Conservation (phyloP, 2,329 filamentous ascomycete genomes). For the Fonsecaea monophora region DNA sequence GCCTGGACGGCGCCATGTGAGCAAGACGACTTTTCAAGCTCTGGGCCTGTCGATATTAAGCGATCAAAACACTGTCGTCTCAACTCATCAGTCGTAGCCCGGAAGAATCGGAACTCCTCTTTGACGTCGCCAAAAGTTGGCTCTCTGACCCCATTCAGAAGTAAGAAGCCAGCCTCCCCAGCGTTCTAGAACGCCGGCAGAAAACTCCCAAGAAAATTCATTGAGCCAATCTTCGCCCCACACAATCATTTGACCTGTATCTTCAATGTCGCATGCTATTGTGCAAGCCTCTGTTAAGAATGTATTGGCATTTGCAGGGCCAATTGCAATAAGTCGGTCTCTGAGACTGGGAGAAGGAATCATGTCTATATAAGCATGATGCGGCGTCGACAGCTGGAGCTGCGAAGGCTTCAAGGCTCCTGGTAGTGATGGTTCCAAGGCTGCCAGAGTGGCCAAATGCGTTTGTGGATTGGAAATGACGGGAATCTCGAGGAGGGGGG, state of each 20-base stretch:
- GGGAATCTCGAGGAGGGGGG: constrained; percentile 47
- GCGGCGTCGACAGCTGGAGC: constrained; percentile 49
- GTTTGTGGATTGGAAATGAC: constrained; percentile 45
- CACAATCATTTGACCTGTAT: constrained; percentile 50
- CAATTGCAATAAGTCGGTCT: constrained; percentile 48
- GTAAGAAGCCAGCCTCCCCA: constrained; percentile 52
- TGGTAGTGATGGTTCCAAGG: constrained; percentile 45
- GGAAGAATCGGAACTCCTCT: constrained; percentile 46
- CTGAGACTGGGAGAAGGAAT: constrained; percentile 51
- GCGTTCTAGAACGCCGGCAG: constrained; percentile 47
- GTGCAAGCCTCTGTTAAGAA: constrained; percentile 51
- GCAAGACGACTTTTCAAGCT: not conserved
- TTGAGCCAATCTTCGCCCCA: constrained; percentile 54
- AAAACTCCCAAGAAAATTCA: constrained; percentile 54
- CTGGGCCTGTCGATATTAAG: not conserved
- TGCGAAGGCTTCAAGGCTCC: constrained; percentile 47
- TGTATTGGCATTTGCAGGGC: constrained; percentile 46
- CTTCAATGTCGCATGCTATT: constrained; percentile 46
- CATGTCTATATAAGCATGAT: constrained; percentile 53
- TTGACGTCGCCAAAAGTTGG: constrained; percentile 53
- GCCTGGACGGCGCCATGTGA: constrained; percentile 1
- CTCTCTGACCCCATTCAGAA: constrained; percentile 48
- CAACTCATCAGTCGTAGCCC: constrained; percentile 43
- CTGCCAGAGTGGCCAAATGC: constrained; percentile 45
- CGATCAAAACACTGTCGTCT: not conserved